Conservation (phyloP, 345 rosid genomes). For the Lepidium aucheri region DNA sequence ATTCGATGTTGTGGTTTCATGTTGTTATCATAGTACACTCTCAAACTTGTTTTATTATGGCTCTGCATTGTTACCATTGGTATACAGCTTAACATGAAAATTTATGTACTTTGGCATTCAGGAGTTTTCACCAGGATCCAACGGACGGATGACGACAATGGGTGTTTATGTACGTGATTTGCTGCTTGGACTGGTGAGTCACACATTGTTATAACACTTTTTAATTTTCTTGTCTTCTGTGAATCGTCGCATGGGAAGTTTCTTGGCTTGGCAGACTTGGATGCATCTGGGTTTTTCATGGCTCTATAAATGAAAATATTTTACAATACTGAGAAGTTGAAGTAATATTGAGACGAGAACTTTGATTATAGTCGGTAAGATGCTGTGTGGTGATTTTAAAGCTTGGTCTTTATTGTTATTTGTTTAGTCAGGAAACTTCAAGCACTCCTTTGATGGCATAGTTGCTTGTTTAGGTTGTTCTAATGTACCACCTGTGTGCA, state of each 20-base stretch:
- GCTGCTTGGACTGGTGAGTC: constrained; percentile 92
- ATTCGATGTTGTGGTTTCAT: neutral
- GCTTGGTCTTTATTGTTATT: neutral
- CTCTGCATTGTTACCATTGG: neutral
- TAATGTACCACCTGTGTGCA: neutral
- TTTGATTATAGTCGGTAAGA: neutral
- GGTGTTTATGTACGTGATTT: constrained; percentile 91
- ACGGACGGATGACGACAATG: constrained; percentile 76
- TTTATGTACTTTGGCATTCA: constrained; percentile 25
- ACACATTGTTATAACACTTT: neutral
- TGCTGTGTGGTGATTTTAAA: neutral
- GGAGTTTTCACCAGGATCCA: constrained; percentile 95
- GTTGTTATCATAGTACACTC: neutral
- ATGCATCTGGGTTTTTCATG: neutral
- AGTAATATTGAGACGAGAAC: neutral
- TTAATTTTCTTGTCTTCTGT: neutral
- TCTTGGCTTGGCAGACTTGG: neutral
- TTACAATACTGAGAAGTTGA: neutral
- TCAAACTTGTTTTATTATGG: neutral
- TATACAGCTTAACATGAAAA: neutral
- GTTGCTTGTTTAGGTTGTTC: neutral
- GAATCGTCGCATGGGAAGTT: neutral
- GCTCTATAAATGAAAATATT: neutral
- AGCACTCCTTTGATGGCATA: neutral
- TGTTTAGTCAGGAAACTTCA: neutral